Base-by-base conservation (phyloP, 2,329 filamentous ascomycete species). In the Boeremia exigua region DNA sequence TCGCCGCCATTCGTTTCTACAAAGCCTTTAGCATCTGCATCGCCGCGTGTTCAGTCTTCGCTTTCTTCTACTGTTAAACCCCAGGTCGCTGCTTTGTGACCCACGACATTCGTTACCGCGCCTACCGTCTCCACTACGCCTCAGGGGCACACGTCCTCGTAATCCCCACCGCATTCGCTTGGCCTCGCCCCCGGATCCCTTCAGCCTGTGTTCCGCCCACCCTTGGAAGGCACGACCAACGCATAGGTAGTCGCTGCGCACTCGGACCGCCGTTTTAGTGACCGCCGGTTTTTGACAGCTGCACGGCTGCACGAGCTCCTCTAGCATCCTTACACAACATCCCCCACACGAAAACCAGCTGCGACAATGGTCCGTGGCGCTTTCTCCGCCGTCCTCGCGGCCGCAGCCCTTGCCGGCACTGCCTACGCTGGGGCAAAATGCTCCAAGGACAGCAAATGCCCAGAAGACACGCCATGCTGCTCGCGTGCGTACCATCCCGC, bases 401-500 rank as follows among this genome's bases (percentile, higher is more conserved):
- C 67, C 2, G 62, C 71, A 12, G 64, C 67, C 34, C 50, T 73
- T 19, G 60, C 60, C 6, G 59, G 63, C 61, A 54, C 67, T 37
- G 71, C 70, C 37, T 47, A 66, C 32, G 73, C 63, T 3, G 63
- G 62, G 57, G 63, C 76, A 62, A 75, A 66, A 80, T 80, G 71
- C 75, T 75, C 69, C 59, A 73, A 61, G 71, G 78, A 73, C 74
- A 85, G 44, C 74, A 87, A 68, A 61, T 96, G 92, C 73, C 91
- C 92, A 8, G 74, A 88, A 68, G 82, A 85, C 0, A 56, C 76
- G 30, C 76, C 76, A 10, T 78, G 76, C 66, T 77, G 75, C 63
- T 75, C 73, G 45, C 65, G 75, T 78, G 67, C 57, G 76, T 72
- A 23, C 29, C 27, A 28, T 19, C 14, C 27, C n/a, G 33, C 33